Evolutionary conservation across 108 stramenopile genomes (phyloP), one percentile per base, ranked within the genome.

Genomic region (Cyclotella kingstonii): DNA sequence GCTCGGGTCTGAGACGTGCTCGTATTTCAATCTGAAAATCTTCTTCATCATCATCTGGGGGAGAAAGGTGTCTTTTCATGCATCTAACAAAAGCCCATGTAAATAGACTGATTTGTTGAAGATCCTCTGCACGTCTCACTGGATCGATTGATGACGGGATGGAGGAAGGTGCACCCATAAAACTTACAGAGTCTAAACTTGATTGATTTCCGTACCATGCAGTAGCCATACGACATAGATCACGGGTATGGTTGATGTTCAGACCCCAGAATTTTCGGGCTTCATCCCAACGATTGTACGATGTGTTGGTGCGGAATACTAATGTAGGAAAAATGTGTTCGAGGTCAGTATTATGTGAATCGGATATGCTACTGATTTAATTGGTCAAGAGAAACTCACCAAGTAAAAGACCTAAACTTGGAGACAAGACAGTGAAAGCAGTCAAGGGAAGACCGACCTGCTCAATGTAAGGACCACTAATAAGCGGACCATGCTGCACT

Each of bases 301-400:
- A 62, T 23, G 82, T 75, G 60, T 89, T 89, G 9, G 87, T 89
- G 12, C 83, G 64, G 50, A 89, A 89, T 8, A 83, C 80, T 25
- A 89, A 72, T 79, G 40, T 82, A 85, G n/a, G n/a, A n/a, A n/a
- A n/a, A n/a, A n/a, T n/a, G n/a, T n/a, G n/a, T n/a, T n/a, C n/a
- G n/a, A n/a, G n/a, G n/a, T n/a, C n/a, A n/a, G n/a, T n/a, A n/a
- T n/a, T n/a, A n/a, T n/a, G n/a, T n/a, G n/a, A n/a, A n/a, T n/a
- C n/a, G n/a, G n/a, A n/a, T n/a, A n/a, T n/a, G n/a, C n/a, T n/a
- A n/a, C n/a, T n/a, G n/a, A n/a, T n/a, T n/a, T n/a, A n/a, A n/a
- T n/a, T n/a, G n/a, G n/a, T n/a, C n/a, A n/a, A n/a, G n/a, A n/a
- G n/a, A n/a, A n/a, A n/a, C n/a, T n/a, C n/a, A n/a, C n/a, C 70